A percentile compares a stretch with the other conserved stretches of the same genome.
These are phyloP conservation scores for Emericellopsis atlantica DNA, from an alignment of 2,329 filamentous ascomycete genomes.

Conservation along the genomic window DNA sequence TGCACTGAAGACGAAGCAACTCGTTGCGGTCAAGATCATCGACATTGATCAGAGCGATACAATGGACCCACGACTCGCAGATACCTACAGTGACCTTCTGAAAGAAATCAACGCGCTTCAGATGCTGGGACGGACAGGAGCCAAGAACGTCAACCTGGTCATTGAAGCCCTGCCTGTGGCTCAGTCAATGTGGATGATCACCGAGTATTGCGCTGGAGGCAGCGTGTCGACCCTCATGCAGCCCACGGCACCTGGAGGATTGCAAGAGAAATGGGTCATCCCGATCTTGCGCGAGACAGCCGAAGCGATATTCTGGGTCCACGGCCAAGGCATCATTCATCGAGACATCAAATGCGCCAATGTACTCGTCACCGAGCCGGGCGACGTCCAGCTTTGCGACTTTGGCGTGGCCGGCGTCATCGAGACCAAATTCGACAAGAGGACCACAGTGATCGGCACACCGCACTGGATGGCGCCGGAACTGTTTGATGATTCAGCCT, in stretches of 20 bases:
- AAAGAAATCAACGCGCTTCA: slow-evolving; percentile 60
- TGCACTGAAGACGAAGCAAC: slow-evolving; percentile 27
- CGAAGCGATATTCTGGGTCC: slow-evolving; percentile 55
- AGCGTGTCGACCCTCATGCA: slow-evolving; percentile 65
- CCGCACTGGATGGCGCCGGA: slow-evolving; percentile 83
- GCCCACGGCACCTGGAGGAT: slow-evolving; percentile 49
- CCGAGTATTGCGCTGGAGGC: slow-evolving; percentile 74
- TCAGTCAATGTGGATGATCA: slow-evolving; percentile 77
- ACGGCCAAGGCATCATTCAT: slow-evolving; percentile 56
- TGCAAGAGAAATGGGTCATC: slow-evolving; percentile 61
- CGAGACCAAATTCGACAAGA: slow-evolving; percentile 63
- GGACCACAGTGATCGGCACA: slow-evolving; percentile 71
- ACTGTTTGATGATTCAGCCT: slow-evolving; percentile 50
- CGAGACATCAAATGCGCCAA: slow-evolving; percentile 68
- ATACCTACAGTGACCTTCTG: slow-evolving; percentile 57
- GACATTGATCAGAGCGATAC: slow-evolving; percentile 70
- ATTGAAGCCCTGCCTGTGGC: slow-evolving; percentile 69
- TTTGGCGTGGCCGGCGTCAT: slow-evolving; percentile 74
- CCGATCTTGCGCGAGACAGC: slow-evolving; percentile 55
- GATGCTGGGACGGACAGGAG: slow-evolving; percentile 59
- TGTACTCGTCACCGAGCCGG: slow-evolving; percentile 65
- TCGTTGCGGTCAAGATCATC: slow-evolving; percentile 73
- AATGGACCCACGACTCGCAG: slow-evolving; percentile 48
- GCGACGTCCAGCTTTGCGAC: slow-evolving; percentile 69
- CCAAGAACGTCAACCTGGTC: slow-evolving; percentile 70